Evolutionary conservation across 2,329 filamentous ascomycete genomes (phyloP).

Genomic region (Talaromyces sp.): DNA sequence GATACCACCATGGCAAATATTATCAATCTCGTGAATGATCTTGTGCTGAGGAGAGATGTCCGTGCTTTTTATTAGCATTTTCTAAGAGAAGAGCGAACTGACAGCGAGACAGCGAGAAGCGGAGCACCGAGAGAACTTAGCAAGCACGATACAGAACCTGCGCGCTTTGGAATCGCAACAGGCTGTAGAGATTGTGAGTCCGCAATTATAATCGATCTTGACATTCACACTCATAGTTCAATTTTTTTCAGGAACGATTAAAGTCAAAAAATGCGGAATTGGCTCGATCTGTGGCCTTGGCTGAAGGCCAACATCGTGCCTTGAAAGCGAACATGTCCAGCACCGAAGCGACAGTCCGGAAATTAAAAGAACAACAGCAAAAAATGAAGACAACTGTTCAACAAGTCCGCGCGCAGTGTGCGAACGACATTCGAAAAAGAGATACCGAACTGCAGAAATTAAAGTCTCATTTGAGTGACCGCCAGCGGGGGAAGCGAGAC

Average conservation of each 20-base stretch:
- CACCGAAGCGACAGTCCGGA: slow-evolving; percentile 67
- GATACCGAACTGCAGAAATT: slow-evolving; percentile 84
- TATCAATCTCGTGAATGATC: slow-evolving; percentile 89
- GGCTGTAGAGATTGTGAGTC: slow-evolving; percentile 59
- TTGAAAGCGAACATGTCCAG: slow-evolving; percentile 64
- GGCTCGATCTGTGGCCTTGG: slow-evolving; percentile 50
- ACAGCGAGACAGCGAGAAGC: slow-evolving; percentile 65
- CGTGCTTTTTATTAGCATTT: slow-evolving; percentile 26
- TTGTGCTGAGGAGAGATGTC: slow-evolving; percentile 86
- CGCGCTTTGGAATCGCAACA: slow-evolving; percentile 71
- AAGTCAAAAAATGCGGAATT: slow-evolving; percentile 53
- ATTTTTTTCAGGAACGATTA: slow-evolving; percentile 41
- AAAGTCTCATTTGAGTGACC: slow-evolving; percentile 76
- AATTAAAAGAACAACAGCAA: slow-evolving; percentile 77
- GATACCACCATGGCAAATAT: slow-evolving; percentile 74
- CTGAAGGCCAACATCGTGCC: slow-evolving; percentile 66
- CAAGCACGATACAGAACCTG: slow-evolving; percentile 68
- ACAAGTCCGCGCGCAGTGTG: slow-evolving; percentile 80
- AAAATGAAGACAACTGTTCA: slow-evolving; percentile 73
- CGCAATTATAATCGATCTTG: slow-evolving; percentile 9
- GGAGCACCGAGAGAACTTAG: slow-evolving; percentile 78
- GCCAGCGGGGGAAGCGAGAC: slow-evolving; percentile 55
- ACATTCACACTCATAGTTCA: background rate
- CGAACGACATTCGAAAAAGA: slow-evolving; percentile 83
- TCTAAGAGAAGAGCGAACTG: slow-evolving; percentile 10